Evolutionary conservation across 768 basidiomycete genomes (phyloP).

Genomic region (Pulveroboletus sp.): DNA sequence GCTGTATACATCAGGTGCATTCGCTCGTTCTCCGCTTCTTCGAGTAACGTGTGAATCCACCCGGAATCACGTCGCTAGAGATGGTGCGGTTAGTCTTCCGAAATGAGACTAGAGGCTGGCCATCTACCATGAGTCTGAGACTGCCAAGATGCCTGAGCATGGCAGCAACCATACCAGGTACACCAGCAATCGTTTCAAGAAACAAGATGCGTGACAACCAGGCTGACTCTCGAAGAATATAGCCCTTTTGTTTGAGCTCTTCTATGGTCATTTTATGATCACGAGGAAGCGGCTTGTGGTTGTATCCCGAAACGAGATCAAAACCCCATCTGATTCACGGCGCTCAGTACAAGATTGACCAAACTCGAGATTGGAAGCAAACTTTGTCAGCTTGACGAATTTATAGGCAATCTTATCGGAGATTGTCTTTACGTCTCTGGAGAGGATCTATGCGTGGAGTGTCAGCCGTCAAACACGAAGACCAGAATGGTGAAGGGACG

Average conservation of each 20-base stretch:
- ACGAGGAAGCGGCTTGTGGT: slow-evolving; percentile 61
- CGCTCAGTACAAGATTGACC: slow-evolving; percentile 1
- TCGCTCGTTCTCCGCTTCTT: slow-evolving; percentile 95
- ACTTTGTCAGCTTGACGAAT: slow-evolving; percentile 56
- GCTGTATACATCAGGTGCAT: slow-evolving; percentile 79
- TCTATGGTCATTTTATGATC: slow-evolving; percentile 60
- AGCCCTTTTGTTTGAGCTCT: slow-evolving; percentile 70
- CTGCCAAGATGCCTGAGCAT: slow-evolving; percentile 84
- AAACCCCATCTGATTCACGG: slow-evolving; percentile 51
- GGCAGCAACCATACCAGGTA: slow-evolving; percentile 94
- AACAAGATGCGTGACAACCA: slow-evolving; percentile 73
- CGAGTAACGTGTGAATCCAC: slow-evolving; percentile 90
- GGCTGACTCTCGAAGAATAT: slow-evolving; percentile 64
- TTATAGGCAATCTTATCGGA: slow-evolving; percentile 69
- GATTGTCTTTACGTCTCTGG: slow-evolving; percentile 56
- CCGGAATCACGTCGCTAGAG: slow-evolving; percentile 49
- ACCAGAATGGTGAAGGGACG: background rate
- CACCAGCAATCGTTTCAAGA: slow-evolving; percentile 89
- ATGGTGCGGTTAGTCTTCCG: slow-evolving; percentile 3
- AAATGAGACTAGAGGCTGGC: slow-evolving; percentile 7
- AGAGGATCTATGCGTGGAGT: slow-evolving; percentile 52
- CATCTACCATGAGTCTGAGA: slow-evolving; percentile 76
- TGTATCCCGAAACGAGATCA: slow-evolving; percentile 84
- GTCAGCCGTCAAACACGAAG: slow-evolving; percentile 1
- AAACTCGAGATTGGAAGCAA: slow-evolving; percentile 7